Evolutionary conservation across 306 rosid genomes (phyloP), one percentile per base, ranked within the genome.

Genomic region (Pyrus betulifolia): DNA sequence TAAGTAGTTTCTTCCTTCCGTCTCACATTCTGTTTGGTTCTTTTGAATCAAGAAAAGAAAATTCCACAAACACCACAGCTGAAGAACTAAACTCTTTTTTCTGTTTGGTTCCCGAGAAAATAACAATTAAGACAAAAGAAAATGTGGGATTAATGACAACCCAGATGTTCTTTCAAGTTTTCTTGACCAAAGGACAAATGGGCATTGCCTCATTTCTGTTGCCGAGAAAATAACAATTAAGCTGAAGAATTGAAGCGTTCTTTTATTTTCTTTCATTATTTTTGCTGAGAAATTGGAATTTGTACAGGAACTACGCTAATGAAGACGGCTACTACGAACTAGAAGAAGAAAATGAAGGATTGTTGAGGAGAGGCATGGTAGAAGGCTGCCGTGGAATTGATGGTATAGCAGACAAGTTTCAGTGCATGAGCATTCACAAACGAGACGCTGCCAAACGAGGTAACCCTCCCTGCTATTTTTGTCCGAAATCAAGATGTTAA

Each of bases 371-470:
- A 73, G 69, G 38, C 72, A 22, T 12, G 23, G 51, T 44, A 22
- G 70, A 78, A 25, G 79, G 69, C 30, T 64, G 35, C 17, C 54
- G 28, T 52, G 84, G 69, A 64, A 73, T 72, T 65, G 89, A 82
- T 58, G 79, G 46, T 19, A 42, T 76, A 6, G 57, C 69, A 18
- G 80, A 74, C 54, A 83, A 44, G 42, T 60, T 85, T 74, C 83
- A 59, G 60, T 77, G 81, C 71, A 62, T 74, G 70, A 57, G 59
- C 49, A 67, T 74, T 22, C 76, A 76, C 63, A 85, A 74, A 45
- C 66, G 75, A 51, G 78, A 67, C 69, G 6, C 84, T 15, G 6
- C 42, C 13, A 86, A 80, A 78, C 73, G 66, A 77, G 84, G 89
- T 83, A 64, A 66, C 42, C 23, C 3, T 8, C 11, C 23, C 49